Evolutionary conservation across 805 yeast genomes (phyloP), one percentile per base, ranked within the genome.

Genomic region (Lachancea waltii): DNA sequence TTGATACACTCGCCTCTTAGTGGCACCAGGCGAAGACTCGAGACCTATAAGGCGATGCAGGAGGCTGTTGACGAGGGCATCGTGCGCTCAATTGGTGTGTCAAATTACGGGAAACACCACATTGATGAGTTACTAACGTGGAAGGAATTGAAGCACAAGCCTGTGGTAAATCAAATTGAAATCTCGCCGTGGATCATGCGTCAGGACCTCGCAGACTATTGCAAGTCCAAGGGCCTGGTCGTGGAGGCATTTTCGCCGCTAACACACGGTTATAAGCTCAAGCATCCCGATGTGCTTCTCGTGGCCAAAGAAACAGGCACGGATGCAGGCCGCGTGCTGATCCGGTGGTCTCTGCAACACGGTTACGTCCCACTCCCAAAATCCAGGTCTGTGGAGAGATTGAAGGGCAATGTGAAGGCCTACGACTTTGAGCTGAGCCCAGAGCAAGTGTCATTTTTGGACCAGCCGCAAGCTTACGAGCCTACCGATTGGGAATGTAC

Each of bases 231-330:
- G 41, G 76, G 68, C 31, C 72, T 87, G 28, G 62, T 67, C 5
- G 73, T 81, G 8, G 85, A 83, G 56, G 89, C 94, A 0, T 87
- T 73, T 62, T 78, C 92, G 6, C 95, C 96, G 6, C 70, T 87
- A 49, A 72, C 79, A 2, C 78, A 75, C 45, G 85, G 90, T 7
- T 54, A 56, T 32, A 74, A 77, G 49, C 56, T 79, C 31, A 56
- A 68, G 30, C 83, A 81, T 56, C 73, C 77, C 1, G 70, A 62
- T 34, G 65, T 83, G 35, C 51, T 60, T 16, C 57, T 52, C 22
- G 65, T 82, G 43, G 76, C 80, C 25, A 53, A 67, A 28, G 70
- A 68, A 41, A 70, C 70, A 28, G 67, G 67, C 3, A 68, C 71
- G 22, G 51, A 80, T 7, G 65, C 72, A 14, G 81, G 80, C 4